Base-by-base conservation (phyloP, 176 grass and related monocot species). In the Lolium perenne region DNA sequence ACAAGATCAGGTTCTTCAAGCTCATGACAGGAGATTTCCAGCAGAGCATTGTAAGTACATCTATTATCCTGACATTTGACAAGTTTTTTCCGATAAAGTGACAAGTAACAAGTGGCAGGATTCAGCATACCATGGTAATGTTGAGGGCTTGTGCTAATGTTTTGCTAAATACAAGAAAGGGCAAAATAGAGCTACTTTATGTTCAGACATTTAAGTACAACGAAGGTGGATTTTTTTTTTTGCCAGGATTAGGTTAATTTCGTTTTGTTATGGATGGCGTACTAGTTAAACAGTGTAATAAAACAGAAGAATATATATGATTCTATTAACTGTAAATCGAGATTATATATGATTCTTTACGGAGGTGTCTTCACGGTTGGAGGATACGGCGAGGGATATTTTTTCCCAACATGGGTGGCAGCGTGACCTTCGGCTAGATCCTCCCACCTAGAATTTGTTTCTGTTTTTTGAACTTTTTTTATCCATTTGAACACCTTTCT, bases 1-100 rank as follows among this genome's bases (percentile, higher is more conserved):
- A 10, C 10, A 80, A 80, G 69, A 84, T 76, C 18, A 81, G 81
- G 17, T 91, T 91, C 71, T 88, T 66, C 70, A 79, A 49, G 71
- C 3, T 77, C 81, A 55, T 91, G 82, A n/a, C 70, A 7, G 75
- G 55, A 56, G 82, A 89, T 74, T 90, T 73, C 14, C 38, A 71
- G 54, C n/a, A 55, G 48, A 20, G 66, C 55, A 82, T 86, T 76
- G 90, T 92, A 60, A 86, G 86, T 86, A n/a, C 0, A 47, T 48
- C 3, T 0, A 63, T 25, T 11, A 25, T 11, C 59, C 3, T 61
- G 2, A 4, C 3, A 25, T 11, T 0, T 56, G 7, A 56, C 53
- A 18, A 56, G 16, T 18, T 17, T 56, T 56, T 7, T 18, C 1
- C 16, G 16, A 7, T 56, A 7, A 56, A 6, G 1, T 8, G 7